Evolutionary conservation across 106 monocot species (phyloP).

Genomic region (Allium sativum): DNA sequence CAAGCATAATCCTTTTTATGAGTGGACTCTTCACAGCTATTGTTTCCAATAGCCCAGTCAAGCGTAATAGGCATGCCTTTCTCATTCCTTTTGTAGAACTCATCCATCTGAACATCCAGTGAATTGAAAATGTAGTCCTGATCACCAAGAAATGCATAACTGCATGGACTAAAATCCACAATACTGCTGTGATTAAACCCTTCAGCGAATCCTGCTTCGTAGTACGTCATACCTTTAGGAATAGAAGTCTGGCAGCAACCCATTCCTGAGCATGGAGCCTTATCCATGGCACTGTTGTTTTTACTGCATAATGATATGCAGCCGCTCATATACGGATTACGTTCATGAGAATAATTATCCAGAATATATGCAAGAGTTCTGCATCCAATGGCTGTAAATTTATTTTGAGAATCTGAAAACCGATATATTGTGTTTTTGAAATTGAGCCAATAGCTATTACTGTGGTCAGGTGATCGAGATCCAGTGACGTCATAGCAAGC

Average conservation of each 20-base stretch:
- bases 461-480: neutral
- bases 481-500: slow-evolving; percentile 16
- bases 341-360: no score
- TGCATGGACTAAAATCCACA: slow-evolving; percentile 21
- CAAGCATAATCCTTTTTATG: neutral
- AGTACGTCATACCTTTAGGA: slow-evolving; percentile 17
- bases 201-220: neutral
- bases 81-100: neutral
- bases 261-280: slow-evolving; percentile 27
- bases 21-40: slow-evolving; percentile 9
- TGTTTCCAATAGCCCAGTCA: slow-evolving; percentile 26
- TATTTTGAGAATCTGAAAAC: slow-evolving; percentile 29
- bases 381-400: slow-evolving; percentile 49
- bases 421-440: slow-evolving; percentile 17
- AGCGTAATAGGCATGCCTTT: slow-evolving; percentile 5
- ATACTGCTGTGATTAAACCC: slow-evolving; percentile 7
- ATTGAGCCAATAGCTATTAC: neutral
- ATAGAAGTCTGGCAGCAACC: slow-evolving; percentile 53
- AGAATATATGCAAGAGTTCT: slow-evolving; percentile 22
- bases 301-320: slow-evolving; percentile 32
- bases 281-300: neutral
- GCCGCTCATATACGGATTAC: slow-evolving; percentile 12
- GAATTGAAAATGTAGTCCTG: slow-evolving; percentile 16
- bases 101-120: neutral
- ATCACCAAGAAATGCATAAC: slow-evolving; percentile 26